These are phyloP conservation scores for Globisporangium radiosum DNA, from an alignment of 352 stramenopile genomes.

Conservation along the genomic window DNA sequence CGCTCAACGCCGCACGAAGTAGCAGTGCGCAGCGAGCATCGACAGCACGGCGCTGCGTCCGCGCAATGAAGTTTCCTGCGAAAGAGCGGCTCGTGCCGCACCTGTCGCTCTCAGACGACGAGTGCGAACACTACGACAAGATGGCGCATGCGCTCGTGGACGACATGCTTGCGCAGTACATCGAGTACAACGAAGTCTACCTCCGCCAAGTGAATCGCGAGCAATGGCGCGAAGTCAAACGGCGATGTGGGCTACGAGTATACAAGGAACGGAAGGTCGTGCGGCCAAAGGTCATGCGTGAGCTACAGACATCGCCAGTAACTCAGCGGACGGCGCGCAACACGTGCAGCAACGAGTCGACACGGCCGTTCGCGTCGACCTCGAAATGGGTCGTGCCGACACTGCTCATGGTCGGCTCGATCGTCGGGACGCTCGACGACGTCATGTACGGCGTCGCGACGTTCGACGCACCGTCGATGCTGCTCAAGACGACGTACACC, in stretches of 20 bases:
- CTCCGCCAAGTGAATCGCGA: constrained; percentile 19
- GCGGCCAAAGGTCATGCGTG: constrained; percentile 7
- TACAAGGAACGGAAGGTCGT: constrained; percentile 21
- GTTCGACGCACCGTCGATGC: background rate
- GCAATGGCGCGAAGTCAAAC: constrained; percentile 27
- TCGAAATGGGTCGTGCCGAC: constrained; percentile 9
- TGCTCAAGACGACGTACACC: constrained; percentile 7
- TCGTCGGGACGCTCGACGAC: constrained; percentile 37
- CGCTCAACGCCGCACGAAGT: no score
- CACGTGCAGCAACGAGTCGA: background rate
- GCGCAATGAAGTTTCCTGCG: constrained; percentile 19
- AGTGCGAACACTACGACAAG: constrained; percentile 20
- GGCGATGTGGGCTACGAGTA: constrained; percentile 22
- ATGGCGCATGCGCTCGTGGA: constrained; percentile 24
- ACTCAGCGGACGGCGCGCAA: background rate
- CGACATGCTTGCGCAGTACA: constrained; percentile 16
- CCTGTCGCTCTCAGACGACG: constrained; percentile 19
- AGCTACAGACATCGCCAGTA: background rate
- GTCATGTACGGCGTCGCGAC: constrained; percentile 52
- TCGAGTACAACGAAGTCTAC: constrained; percentile 11
- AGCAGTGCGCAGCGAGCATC: no score
- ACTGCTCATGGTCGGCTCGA: constrained; percentile 8
- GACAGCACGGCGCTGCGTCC: no score
- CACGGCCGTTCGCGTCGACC: constrained; percentile 1
- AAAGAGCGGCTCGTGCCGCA: constrained; percentile 13